These are phyloP conservation scores for Anthracocystis panici-leucophaei DNA, from an alignment of 1,284 basidiomycete species.

Conservation along the genomic window DNA sequence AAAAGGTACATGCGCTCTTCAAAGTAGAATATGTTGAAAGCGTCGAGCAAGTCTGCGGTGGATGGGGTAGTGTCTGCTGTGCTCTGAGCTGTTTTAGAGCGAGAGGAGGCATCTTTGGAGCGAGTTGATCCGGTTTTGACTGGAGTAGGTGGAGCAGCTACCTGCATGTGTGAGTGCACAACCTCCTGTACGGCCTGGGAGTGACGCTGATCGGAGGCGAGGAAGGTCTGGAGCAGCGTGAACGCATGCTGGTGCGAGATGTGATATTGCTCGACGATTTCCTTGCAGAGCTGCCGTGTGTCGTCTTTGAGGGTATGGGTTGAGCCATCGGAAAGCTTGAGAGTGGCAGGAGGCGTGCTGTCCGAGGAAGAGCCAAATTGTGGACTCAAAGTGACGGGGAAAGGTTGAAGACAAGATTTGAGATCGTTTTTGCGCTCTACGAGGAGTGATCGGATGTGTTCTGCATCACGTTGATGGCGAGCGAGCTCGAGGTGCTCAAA, in stretches of 20 bases:
- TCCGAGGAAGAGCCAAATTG: constrained; percentile 8
- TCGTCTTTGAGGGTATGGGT: constrained; percentile 75
- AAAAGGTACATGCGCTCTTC: constrained; percentile 79
- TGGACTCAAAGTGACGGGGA: constrained; percentile 20
- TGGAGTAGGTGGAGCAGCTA: constrained; percentile 18
- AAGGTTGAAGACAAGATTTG: constrained; percentile 47
- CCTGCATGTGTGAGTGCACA: constrained; percentile 19
- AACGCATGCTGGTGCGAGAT: constrained; percentile 83
- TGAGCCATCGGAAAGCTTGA: constrained; percentile 77
- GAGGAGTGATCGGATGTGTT: constrained; percentile 45
- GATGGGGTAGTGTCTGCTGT: constrained; percentile 8
- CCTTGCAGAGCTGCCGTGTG: constrained; percentile 78
- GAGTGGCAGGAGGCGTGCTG: constrained; percentile 66
- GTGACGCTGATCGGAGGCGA: constrained; percentile 81
- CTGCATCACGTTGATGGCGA: constrained; percentile 35
- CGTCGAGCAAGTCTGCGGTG: constrained; percentile 74
- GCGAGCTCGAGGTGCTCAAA: constrained; percentile 63
- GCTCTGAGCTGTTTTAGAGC: constrained; percentile 5
- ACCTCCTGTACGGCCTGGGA: constrained; percentile 31
- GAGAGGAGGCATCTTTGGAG: constrained; percentile 10
- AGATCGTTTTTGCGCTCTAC: constrained; percentile 38
- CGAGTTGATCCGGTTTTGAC: constrained; percentile 16
- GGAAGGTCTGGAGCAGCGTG: constrained; percentile 79
- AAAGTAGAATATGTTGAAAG: constrained; percentile 83
- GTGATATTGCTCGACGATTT: constrained; percentile 78